Percentiles rank a stretch among this genome's conserved stretches.
Evolutionary conservation across 1,284 basidiomycete genomes (phyloP).

Genomic region (Rhodotorula glutinis): DNA sequence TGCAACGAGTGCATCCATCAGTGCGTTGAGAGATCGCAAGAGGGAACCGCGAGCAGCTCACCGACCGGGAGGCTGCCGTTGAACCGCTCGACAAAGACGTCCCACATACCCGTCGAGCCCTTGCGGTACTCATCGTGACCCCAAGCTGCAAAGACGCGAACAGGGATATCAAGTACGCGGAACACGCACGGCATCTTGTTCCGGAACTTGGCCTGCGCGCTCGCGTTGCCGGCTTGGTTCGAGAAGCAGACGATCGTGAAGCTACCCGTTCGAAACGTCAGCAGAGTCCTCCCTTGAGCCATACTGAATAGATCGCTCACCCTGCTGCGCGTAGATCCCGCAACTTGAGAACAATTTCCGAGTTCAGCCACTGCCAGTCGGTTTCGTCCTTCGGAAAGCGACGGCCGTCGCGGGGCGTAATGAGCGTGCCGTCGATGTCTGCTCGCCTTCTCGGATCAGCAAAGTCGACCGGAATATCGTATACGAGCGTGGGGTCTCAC

Average conservation of each 20-base stretch:
- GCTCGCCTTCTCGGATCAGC: background rate
- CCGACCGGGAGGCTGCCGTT: conserved; percentile 62
- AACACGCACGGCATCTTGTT: conserved; percentile 68
- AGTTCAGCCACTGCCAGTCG: conserved; percentile 75
- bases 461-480: no score
- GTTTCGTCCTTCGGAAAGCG: conserved; percentile 53
- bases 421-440: conserved; percentile 74
- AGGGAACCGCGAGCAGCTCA: conserved; percentile 49
- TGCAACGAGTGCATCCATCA: conserved; percentile 44
- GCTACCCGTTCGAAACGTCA: conserved; percentile 48
- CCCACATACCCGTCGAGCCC: conserved; percentile 84
- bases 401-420: conserved; percentile 59
- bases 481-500: background rate
- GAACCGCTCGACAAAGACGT: conserved; percentile 64
- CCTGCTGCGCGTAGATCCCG: conserved; percentile 56
- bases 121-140: conserved; percentile 70
- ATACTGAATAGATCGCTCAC: background rate
- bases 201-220: conserved; percentile 62
- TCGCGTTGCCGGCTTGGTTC: conserved; percentile 57
- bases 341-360: conserved; percentile 63
- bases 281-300: no score
- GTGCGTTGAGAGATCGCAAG: no score
- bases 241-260: conserved; percentile 69
- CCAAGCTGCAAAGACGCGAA: conserved; percentile 72
- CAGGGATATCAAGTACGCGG: conserved; percentile 66